Base-by-base conservation (phyloP, 768 basidiomycete genomes). In the Boletus fagicola region DNA sequence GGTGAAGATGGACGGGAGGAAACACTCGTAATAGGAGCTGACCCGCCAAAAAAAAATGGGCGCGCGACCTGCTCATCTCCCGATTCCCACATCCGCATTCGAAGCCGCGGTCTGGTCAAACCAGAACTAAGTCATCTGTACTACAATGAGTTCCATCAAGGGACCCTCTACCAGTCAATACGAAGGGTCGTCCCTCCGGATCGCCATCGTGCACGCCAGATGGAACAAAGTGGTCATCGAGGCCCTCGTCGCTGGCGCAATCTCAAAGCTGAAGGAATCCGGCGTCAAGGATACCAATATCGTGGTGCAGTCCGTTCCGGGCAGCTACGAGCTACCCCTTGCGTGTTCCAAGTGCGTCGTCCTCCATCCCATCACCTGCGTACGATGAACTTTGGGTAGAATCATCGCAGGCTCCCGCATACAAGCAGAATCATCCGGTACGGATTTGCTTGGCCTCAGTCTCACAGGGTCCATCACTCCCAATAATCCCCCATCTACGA, bases 191-290 rank as follows among this genome's bases (percentile, higher is more conserved):
- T 59, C 78, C 28, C 80, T 95, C 52, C 87, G 95, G 56, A 75
- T 97, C 51, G 92, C 91, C 67, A 95, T 98, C 68, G 90, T 98
- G 8, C 96, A 98, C 71, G 93, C 94, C 18, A 80, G 94, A 76
- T 99, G 97, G 97, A 99, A 99, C 78, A 86, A 84, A 63, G 68
- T 76, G 20, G 86, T 99, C 68, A 90, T 98, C 67, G 87, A 91
- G 13, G 84, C 92, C 12, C 83, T 99, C 49, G 77, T 99, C 56
- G 75, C 81, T 1, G 97, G 97, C 38, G 84, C 89, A 4, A 74
- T 92, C 53, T 75, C 77, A 22, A 94, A 92, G 69, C 82, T 99
- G 63, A 88, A 86, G 75, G 85, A 85, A 66, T 77, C 81, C 35
- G 96, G 96, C 26, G 96, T 98, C 61, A 90, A 90, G 76, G 84